phyloP scores from a whole-genome alignment of 768 basidiomycete genomes.

The Suillus occidentalis region DNA sequence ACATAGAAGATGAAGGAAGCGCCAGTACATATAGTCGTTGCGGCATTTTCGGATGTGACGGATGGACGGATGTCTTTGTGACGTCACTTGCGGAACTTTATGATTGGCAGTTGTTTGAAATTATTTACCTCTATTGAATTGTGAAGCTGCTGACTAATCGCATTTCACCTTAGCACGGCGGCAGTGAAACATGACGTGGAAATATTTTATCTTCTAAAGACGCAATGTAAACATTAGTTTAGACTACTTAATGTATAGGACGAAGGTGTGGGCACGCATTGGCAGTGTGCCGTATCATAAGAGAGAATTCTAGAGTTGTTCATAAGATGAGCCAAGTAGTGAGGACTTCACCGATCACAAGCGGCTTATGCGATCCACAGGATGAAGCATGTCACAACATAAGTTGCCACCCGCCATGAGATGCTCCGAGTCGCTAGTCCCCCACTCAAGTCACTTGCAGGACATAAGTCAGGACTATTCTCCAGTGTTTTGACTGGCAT shows the following conservation, averaged over 20 bases:
- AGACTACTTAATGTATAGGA: background rate
- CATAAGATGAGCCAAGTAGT: background rate
- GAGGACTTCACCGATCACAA: background rate
- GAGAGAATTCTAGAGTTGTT: background rate
- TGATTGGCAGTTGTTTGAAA: background rate
- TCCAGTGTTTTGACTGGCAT: conserved; percentile 32
- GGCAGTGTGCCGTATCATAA: background rate
- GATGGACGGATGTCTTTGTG: background rate
- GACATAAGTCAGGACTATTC: conserved; percentile 19
- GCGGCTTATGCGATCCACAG: background rate
- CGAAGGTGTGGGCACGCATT: background rate
- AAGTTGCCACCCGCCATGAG: background rate
- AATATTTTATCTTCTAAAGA: background rate
- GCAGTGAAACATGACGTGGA: background rate
- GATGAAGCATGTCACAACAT: background rate
- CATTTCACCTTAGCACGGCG: background rate
- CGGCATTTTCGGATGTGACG: background rate
- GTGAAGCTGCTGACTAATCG: background rate
- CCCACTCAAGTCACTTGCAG: conserved; percentile 2
- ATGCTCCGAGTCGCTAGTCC: background rate
- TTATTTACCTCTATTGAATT: conserved; percentile 1
- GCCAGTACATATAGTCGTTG: background rate
- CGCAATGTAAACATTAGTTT: background rate
- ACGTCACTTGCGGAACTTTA: background rate
- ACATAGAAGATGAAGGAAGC: background rate